Base-by-base conservation (phyloP, 345 rosid genomes). In the Iberis pinnata region DNA sequence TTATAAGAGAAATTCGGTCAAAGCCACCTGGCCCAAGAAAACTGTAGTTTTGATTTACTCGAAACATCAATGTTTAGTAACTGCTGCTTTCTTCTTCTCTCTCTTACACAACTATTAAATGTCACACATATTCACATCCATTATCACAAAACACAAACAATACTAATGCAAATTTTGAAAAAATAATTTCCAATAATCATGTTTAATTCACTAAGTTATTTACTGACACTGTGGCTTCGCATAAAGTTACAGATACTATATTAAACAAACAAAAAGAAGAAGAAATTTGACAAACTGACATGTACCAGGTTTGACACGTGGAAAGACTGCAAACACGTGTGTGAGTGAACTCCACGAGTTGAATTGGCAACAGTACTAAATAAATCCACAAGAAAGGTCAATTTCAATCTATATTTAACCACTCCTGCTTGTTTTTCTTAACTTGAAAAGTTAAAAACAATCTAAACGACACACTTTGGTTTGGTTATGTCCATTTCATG, bases 21-120 rank as follows among this genome's bases (percentile, higher is more conserved):
- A 84, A 76, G 72, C 76, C 78, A 70, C 82, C 57, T 66, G 61
- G 73, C 88, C 88, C 94, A 74, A 81, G 94, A 80, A 77, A 79
- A 76, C 84, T 84, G 84, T 81, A 82, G 84, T 73, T 73, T 73
- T 61, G 46, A 70, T 78, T 65, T 60, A 63, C 69, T 69, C 89
- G 68, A 84, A 65, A 84, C 81, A n/a, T 60, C 24, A 66, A n/a
- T 66, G 70, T 46, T 59, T 43, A 49, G 68, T 49, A 56, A 62
- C 69, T 56, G 68, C 55, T 69, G 73, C 64, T 48, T 61, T 61
- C 41, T 18, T 17, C 7, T 43, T 62, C 25, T 13, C 18, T 46
- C 47, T 60, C 33, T 40, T 50, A 32, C 4, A 56, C 56, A 44
- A 44, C 11, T 56, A 49, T 24, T 65, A 7, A 57, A 65, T 65